Base-by-base conservation (phyloP, 495 filamentous ascomycete genomes). In the Astrocystis sublimbata region DNA sequence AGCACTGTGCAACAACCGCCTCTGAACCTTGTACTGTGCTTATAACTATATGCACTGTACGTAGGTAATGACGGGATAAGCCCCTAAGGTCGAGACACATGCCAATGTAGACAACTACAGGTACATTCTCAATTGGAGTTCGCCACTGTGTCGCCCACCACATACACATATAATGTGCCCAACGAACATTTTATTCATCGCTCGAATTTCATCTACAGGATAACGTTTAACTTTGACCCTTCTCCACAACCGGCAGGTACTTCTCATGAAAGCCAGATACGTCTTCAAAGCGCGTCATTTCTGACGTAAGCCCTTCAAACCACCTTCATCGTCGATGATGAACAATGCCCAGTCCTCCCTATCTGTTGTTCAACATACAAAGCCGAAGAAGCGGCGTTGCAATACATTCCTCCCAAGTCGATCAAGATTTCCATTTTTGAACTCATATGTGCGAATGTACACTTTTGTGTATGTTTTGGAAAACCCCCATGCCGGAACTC, bases 241-340 rank as follows among this genome's bases (percentile, higher is more conserved):
- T n/a, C n/a, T n/a, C n/a, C n/a, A n/a, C n/a, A n/a, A 19, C 24
- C 26, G 10, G 33, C 56, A 13, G 2, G n/a, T 13, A 19, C 12
- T 24, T 33, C 26, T 10, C 30, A 41, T 56, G 21, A 41, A 9
- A 30, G 17, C 46, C 23, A 47, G 23, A 21, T 26, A 47, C 23
- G 23, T 12, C 43, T 6, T 10, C 45, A 49, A 26, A 26, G 19
- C 17, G 13, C 10, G 19, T 36, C 21, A 17, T 58, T 21, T 23
- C 42, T 3, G 30, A 15, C 6, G 17, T 26, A 24, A 45, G 10
- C 31, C 31, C 30, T 13, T 47, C 26, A 21, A n/a, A n/a, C n/a
- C n/a, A n/a, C n/a, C n/a, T 45, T 36, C 28, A 35, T 61, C 36
- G 10, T 54, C 59, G 45, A 51, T 30, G 53, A 61, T 61, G 54